Evolutionary conservation across 352 stramenopile genomes (phyloP).

Genomic region (Phytophthora palmivora): DNA sequence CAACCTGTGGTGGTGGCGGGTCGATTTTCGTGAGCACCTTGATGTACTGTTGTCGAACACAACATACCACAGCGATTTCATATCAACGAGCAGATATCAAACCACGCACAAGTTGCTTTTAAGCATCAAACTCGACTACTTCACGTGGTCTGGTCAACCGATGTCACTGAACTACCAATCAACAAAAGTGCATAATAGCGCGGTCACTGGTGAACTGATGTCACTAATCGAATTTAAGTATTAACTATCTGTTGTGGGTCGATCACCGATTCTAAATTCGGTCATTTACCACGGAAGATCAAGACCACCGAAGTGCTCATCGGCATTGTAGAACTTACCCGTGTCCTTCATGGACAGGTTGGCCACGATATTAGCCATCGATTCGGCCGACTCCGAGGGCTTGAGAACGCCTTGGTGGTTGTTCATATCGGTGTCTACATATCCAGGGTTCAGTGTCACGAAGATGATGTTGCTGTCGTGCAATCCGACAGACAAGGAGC

Average conservation of each 20-base stretch:
- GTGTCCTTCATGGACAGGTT: constrained; percentile 31
- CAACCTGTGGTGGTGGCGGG: too few species aligned
- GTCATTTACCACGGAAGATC: constrained; percentile 42
- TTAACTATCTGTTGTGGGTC: neutral
- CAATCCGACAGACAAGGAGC: constrained; percentile 45
- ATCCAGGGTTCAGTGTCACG: constrained; percentile 43
- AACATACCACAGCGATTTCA: too few species aligned
- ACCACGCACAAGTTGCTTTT: too few species aligned
- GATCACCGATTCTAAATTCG: neutral
- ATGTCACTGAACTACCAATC: too few species aligned
- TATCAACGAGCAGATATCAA: too few species aligned
- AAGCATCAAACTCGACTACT: too few species aligned
- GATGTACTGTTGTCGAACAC: too few species aligned
- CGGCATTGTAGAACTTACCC: constrained; percentile 42
- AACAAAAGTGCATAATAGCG: neutral
- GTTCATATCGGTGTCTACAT: constrained; percentile 51
- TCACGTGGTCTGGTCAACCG: too few species aligned
- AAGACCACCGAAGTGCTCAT: constrained; percentile 11
- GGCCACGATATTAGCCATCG: constrained; percentile 33
- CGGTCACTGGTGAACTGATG: neutral
- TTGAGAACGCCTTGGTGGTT: constrained; percentile 27
- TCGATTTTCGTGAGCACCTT: too few species aligned
- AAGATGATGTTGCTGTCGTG: constrained; percentile 40
- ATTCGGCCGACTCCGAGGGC: constrained; percentile 28
- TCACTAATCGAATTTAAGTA: too few species aligned